Conservation (phyloP, 2,329 filamentous ascomycete species). For the Cadophora luteo-olivacea region DNA sequence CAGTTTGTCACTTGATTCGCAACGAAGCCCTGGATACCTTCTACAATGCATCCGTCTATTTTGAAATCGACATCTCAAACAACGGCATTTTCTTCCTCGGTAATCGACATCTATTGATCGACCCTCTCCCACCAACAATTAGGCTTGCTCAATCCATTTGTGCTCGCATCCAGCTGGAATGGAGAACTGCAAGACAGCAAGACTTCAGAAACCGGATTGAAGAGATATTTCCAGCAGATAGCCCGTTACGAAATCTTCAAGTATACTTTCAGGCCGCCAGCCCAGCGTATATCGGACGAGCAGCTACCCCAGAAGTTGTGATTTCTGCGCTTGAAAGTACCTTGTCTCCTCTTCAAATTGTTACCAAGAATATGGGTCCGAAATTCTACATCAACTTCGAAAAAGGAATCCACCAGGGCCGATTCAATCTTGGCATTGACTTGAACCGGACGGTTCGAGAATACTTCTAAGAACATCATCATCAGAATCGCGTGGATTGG, state of each 20-base stretch:
- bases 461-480: neutral
- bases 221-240: neutral
- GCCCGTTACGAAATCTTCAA: neutral
- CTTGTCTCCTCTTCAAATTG: neutral
- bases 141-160: neutral
- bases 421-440: neutral
- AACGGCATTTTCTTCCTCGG: slow-evolving; percentile 14
- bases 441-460: neutral
- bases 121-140: neutral
- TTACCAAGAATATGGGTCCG: neutral
- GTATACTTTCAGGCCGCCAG: neutral
- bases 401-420: neutral
- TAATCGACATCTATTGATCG: neutral
- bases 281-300: slow-evolving; percentile 3
- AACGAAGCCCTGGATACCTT: neutral
- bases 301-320: neutral
- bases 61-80: slow-evolving; percentile 9
- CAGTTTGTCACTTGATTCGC: neutral
- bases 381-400: neutral
- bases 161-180: slow-evolving; percentile 2
- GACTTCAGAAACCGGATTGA: neutral
- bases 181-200: slow-evolving; percentile 5
- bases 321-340: neutral
- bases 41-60: neutral
- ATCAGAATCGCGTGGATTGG: neutral